Evolutionary conservation across 2,329 filamentous ascomycete genomes (phyloP).

Genomic region (Calonectria henricotiae): DNA sequence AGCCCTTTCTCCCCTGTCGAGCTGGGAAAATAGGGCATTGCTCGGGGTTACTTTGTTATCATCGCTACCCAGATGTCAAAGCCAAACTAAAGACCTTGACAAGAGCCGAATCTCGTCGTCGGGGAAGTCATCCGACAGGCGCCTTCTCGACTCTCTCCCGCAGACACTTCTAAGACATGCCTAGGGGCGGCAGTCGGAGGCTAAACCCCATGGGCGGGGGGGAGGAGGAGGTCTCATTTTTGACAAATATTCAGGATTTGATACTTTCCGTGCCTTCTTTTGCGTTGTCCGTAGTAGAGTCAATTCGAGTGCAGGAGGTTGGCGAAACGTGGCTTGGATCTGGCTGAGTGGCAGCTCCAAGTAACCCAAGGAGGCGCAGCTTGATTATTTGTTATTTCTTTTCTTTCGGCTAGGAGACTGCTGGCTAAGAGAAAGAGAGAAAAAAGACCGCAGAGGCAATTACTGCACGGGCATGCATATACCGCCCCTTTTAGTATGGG

Average conservation of each 20-base stretch:
- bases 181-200: slow-evolving; percentile 21
- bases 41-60: slow-evolving; percentile 26
- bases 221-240: slow-evolving; percentile 15
- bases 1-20: slow-evolving; percentile 25
- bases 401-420: background rate
- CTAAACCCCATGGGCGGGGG: slow-evolving; percentile 1
- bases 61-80: slow-evolving; percentile 18
- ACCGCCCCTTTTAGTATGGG: slow-evolving; percentile 18
- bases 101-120: slow-evolving; percentile 18
- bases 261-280: slow-evolving; percentile 1
- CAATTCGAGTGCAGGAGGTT: slow-evolving; percentile 18
- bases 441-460: slow-evolving; percentile 5
- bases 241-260: slow-evolving; percentile 10
- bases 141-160: background rate
- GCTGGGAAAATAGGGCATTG: slow-evolving; percentile 15
- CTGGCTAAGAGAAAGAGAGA: background rate
- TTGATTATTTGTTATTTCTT: slow-evolving; percentile 1
- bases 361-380: background rate
- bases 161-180: slow-evolving; percentile 6
- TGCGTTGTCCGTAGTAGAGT: slow-evolving; percentile 20
- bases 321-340: slow-evolving; percentile 21
- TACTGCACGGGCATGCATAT: slow-evolving; percentile 18
- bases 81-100: background rate
- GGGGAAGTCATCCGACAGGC: slow-evolving; percentile 23
- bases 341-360: slow-evolving; percentile 16